Base-by-base conservation (phyloP, 306 rosid genomes). In the Macrotyloma uniflorum region DNA sequence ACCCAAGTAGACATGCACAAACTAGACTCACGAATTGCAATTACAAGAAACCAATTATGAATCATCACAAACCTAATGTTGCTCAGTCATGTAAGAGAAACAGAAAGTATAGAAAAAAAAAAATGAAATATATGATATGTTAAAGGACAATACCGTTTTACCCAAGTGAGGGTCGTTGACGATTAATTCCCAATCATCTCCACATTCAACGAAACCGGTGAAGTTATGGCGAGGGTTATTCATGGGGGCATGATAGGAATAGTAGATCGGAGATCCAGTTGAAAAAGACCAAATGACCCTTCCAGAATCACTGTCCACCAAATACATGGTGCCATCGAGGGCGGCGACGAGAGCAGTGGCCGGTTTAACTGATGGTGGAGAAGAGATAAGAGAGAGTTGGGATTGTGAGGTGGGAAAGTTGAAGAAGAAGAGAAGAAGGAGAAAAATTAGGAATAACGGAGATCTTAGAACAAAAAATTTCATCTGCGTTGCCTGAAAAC, bases 111-210 rank as follows among this genome's bases (percentile, higher is more conserved):
- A 19, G 42, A 42, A 12, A 42, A 42, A 7, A n/a, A 51, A 1
- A 32, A 36, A 19, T 36, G 28, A 19, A 3, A 3, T 9, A 55
- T 3, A 22, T 43, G 72, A 53, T 20, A 62, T 49, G 53, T 16
- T 8, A 66, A 46, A 45, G 0, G 51, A 70, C 7, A 82, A 54
- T 88, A 91, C 97, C 92, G 15, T 68, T 91, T 47, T 75, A 67
- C 87, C 91, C 64, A 76, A 74, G 72, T 72, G 82, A 11, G 80
- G 28, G 3, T 63, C 82, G 68, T 86, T 85, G 26, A 74, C 3
- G 51, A 87, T 87, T 63, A 92, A 70, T 15, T 59, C 80, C 91
- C 97, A 90, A 46, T 90, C 92, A 54, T 90, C 93, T 26, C 91
- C 97, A 7, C 85, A 85, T 50, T 92, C 93, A 23, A 90, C 63